A percentile compares a stretch with the other conserved stretches of the same genome.
Evolutionary conservation across 345 rosid species (phyloP).

Genomic region (Bruguiera gymnorhiza): DNA sequence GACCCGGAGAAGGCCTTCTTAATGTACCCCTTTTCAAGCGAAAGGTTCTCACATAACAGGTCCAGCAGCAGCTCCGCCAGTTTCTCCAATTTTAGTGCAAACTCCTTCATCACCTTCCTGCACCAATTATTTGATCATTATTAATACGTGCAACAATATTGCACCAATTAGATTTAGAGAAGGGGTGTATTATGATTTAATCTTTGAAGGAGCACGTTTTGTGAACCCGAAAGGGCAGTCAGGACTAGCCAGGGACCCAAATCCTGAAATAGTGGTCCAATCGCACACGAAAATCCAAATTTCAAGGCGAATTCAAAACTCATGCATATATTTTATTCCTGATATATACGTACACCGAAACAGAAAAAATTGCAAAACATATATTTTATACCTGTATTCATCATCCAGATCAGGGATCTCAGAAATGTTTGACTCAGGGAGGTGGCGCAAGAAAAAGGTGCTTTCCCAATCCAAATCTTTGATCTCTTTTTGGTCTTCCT

Average conservation of each 20-base stretch:
- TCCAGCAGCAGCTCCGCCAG: slow-evolving; percentile 78
- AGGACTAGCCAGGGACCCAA: not conserved
- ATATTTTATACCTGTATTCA: slow-evolving; percentile 52
- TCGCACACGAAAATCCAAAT: not conserved
- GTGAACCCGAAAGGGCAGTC: not conserved
- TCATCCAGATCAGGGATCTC: slow-evolving; percentile 71
- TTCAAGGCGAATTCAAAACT: not conserved
- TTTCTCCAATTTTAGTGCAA: slow-evolving; percentile 64
- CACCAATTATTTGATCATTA: not conserved
- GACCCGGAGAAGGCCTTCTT: slow-evolving; percentile 65
- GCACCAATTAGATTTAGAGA: too few relatives aligned
- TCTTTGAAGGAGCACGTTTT: too few relatives aligned
- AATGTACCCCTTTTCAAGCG: slow-evolving; percentile 72
- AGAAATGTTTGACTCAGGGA: slow-evolving; percentile 59
- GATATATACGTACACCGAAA: not conserved
- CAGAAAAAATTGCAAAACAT: not conserved
- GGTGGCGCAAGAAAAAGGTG: slow-evolving; percentile 72
- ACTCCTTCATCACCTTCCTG: slow-evolving; percentile 76
- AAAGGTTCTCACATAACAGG: slow-evolving; percentile 79
- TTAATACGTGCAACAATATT: not conserved
- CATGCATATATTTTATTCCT: not conserved
- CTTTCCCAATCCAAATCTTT: slow-evolving; percentile 90
- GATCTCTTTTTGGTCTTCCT: slow-evolving; percentile 56
- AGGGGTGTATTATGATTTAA: too few relatives aligned
- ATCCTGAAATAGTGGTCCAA: not conserved